Base-by-base conservation (phyloP, 306 rosid species). In the Hippophae gyantsensis region DNA sequence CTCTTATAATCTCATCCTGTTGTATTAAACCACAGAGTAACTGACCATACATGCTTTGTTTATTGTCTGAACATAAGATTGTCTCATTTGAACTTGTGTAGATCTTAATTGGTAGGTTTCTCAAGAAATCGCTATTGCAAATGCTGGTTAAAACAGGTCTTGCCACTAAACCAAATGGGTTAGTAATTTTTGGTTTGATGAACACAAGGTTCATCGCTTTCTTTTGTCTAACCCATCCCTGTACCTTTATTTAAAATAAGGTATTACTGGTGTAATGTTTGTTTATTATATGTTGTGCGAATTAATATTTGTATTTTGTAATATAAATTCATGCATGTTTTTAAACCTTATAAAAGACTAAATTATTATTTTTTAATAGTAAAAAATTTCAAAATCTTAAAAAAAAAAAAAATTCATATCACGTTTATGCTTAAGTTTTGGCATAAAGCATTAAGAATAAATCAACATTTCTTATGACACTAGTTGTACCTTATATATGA, bases 11-110 rank as follows among this genome's bases (percentile, higher is more conserved):
- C 46, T 80, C 74, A 12, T 80, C 69, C 64, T 82, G 85, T 47
- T 82, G 80, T 0, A 86, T 51, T 54, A 89, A 78, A 11, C 95
- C 97, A 63, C 97, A 89, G 3, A 89, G 78, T 79, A 89, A 73
- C 52, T 89, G 97, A 43, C 93, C 63, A 70, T 82, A 89, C 97
- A 89, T 86, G 76, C 97, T 89, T 70, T 89, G 94, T 62, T 58
- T 78, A 7, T 80, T 84, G 65, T 89, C 97, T 0, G 82, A 68
- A 67, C 95, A 89, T 7, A 89, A 45, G 12, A 89, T 86, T 10
- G 94, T 79, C 62, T 84, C 95, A 12, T 86, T 80, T 0, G 97
- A 93, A 67, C 97, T 89, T 0, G 97, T 86, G 78, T 78, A 84
- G 2, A 84, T 74, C 9, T 48, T 82, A 7, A 70, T 84, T 50